Base-by-base conservation (phyloP, 2,329 filamentous ascomycete genomes). In the Calonectria crousiana region DNA sequence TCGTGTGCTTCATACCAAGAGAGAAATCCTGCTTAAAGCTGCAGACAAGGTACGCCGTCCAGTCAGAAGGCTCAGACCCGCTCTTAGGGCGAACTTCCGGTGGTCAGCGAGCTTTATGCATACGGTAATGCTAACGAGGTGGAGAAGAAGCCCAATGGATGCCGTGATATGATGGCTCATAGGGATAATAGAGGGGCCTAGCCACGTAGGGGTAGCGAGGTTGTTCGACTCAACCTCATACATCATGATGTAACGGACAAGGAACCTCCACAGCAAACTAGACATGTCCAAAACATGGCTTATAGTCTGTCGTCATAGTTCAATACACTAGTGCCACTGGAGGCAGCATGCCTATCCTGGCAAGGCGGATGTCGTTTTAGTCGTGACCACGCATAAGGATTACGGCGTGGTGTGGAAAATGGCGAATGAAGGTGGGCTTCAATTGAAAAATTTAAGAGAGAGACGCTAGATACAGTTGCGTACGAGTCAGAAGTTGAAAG, bases 361-460 rank as follows among this genome's bases (percentile, higher is more conserved):
- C 4, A 36, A 26, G 23, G 56, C 28, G 38, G 60, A 16, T 14
- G 60, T 8, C 47, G 47, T 51, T 53, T 60, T n/a, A 20, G 14
- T n/a, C 47, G 36, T 6, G 23, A 5, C 9, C 9, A 56, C n/a
- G 49, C 34, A 38, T 38, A 6, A 28, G 49, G n/a, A 41, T 30
- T 41, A 16, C n/a, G n/a, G 32, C 20, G 34, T 36, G 64, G 36
- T 41, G 51, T 69, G n/a, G 28, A 51, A 13, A n/a, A 34, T 52
- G 5, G 44, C 41, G 67, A 30, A 69, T 34, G 16, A 41, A 62
- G 53, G 6, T n/a, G 6, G 23, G 20, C 18, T 53, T 62, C n/a
- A 16, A 69, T 69, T 69, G 67, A 62, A 69, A 69, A 69, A 32
- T 5, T 11, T 32, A 20, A n/a, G 26, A 41, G 28, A 30, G n/a